Percentiles rank a stretch among this genome's conserved stretches.
phyloP scores from a whole-genome alignment of 2,329 filamentous ascomycete genomes.

The Periconia sp. region DNA sequence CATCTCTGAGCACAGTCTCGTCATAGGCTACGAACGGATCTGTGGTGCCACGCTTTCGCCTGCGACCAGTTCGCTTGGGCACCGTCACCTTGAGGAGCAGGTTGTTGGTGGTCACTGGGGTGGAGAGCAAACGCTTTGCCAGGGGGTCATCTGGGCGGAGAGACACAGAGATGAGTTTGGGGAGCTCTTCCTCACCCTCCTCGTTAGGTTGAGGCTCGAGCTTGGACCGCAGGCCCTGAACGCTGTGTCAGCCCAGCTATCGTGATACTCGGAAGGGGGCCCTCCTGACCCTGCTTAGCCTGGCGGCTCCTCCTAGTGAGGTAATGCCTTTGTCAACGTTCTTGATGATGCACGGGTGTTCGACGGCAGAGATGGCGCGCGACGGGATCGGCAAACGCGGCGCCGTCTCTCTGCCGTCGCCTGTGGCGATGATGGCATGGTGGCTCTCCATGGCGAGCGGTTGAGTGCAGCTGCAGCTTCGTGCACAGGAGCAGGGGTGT shows the following conservation, averaged over 20 bases:
- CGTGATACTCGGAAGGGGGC: constrained; percentile 6
- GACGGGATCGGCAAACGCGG: constrained; percentile 60
- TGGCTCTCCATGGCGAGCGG: constrained; percentile 5
- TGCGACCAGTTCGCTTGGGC: constrained; percentile 84
- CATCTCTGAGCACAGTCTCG: not conserved
- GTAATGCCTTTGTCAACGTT: constrained; percentile 68
- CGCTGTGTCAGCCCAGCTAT: constrained; percentile 6
- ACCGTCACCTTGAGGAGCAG: constrained; percentile 85
- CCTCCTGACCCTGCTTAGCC: constrained; percentile 59
- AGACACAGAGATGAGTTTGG: constrained; percentile 68
- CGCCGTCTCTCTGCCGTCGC: constrained; percentile 17
- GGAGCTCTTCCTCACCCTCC: constrained; percentile 44
- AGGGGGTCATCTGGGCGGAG: constrained; percentile 81
- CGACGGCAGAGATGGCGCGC: constrained; percentile 64
- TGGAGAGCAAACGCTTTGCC: constrained; percentile 78
- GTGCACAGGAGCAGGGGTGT: not conserved
- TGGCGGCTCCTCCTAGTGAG: constrained; percentile 64
- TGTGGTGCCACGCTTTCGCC: constrained; percentile 78
- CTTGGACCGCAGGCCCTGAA: constrained; percentile 35
- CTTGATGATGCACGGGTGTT: constrained; percentile 71
- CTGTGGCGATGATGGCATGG: constrained; percentile 7
- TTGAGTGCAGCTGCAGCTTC: constrained; percentile 2
- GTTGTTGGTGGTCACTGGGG: constrained; percentile 78
- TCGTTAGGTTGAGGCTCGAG: constrained; percentile 27
- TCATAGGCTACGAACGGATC: constrained; percentile 59